These are phyloP conservation scores for Globisporangium rhizosaccharum DNA, from an alignment of 352 stramenopile species.

Conservation along the genomic window DNA sequence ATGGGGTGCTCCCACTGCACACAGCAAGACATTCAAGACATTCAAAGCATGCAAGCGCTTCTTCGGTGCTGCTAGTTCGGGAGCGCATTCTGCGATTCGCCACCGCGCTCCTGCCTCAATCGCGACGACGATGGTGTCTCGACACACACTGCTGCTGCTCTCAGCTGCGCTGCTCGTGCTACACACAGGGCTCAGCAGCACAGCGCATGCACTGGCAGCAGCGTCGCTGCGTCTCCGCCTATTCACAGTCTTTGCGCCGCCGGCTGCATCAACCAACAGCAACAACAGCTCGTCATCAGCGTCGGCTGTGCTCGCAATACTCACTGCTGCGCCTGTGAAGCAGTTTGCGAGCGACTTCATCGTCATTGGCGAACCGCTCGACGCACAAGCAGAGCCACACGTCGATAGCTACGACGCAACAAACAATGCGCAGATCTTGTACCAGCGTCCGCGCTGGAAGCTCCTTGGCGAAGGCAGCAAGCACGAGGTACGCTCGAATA, in stretches of 20 bases:
- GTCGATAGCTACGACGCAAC: slow-evolving; percentile 5
- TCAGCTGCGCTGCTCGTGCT: neutral
- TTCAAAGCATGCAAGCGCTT: neutral
- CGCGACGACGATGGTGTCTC: neutral
- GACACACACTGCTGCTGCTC: neutral
- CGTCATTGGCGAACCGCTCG: slow-evolving; percentile 3
- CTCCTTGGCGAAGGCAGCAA: slow-evolving; percentile 13
- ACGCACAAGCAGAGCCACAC: neutral
- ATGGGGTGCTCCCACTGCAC: too few species aligned
- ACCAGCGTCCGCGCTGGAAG: slow-evolving; percentile 10
- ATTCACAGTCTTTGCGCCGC: neutral
- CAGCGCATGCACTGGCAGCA: neutral
- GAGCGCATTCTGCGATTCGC: neutral
- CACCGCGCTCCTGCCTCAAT: neutral
- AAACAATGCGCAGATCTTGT: slow-evolving; percentile 10
- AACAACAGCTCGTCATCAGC: neutral
- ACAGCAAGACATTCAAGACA: too few species aligned
- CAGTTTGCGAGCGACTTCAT: slow-evolving; percentile 15
- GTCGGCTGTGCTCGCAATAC: neutral
- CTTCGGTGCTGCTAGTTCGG: neutral
- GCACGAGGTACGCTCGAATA: slow-evolving; percentile 6
- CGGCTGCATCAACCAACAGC: neutral
- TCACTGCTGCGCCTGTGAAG: neutral
- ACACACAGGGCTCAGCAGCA: neutral
- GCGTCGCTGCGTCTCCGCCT: neutral